phyloP scores from a whole-genome alignment of 805 yeast species.

The Pichia manshurica region DNA sequence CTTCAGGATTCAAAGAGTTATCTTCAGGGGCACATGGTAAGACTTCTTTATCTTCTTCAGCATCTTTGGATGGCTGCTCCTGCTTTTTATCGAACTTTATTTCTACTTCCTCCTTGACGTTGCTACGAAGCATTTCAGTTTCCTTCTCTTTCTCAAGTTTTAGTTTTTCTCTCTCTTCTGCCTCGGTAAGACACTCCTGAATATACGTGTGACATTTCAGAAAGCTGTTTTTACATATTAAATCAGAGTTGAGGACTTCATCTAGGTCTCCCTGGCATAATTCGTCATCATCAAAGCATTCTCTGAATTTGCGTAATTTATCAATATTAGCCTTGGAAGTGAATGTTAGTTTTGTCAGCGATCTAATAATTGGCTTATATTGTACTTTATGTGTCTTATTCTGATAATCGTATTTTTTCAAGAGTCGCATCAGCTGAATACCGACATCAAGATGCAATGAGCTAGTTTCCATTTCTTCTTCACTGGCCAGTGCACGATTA shows the following conservation, averaged over 20 bases:
- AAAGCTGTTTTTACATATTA: conserved; percentile 21
- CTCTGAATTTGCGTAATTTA: conserved; percentile 21
- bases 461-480: conserved; percentile 37
- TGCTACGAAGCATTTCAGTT: neutral
- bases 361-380: conserved; percentile 47
- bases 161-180: conserved; percentile 6
- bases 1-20: neutral
- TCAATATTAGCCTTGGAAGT: conserved; percentile 26
- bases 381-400: conserved; percentile 45
- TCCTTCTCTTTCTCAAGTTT: conserved; percentile 6
- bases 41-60: no score
- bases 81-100: neutral
- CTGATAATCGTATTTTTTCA: conserved; percentile 40
- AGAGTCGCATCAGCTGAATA: conserved; percentile 45
- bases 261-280: conserved; percentile 25
- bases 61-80: no score
- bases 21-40: neutral
- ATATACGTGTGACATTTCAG: conserved; percentile 23
- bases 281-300: conserved; percentile 20
- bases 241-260: conserved; percentile 21
- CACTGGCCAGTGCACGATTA: conserved; percentile 46
- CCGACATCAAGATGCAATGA: conserved; percentile 53
- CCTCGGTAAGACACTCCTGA: conserved; percentile 22
- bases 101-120: neutral
- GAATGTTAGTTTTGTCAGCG: conserved; percentile 44